Evolutionary conservation across 768 basidiomycete species (phyloP).

Genomic region (Leccinum truebloodii): DNA sequence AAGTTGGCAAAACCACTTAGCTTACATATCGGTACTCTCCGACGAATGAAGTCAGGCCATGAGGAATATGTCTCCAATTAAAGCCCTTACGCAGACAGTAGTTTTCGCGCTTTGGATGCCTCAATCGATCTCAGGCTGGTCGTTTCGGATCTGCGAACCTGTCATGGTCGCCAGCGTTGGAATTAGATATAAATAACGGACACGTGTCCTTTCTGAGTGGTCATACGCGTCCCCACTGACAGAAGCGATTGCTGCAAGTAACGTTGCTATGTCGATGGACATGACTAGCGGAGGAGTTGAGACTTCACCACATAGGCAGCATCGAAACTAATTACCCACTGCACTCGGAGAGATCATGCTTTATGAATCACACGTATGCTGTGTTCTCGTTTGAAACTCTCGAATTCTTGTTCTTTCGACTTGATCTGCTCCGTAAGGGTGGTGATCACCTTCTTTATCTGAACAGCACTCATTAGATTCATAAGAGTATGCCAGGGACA

Average conservation of each 20-base stretch:
- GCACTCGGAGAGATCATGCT: conserved; percentile 19
- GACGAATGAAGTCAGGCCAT: background rate
- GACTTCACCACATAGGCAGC: conserved; percentile 3
- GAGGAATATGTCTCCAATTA: background rate
- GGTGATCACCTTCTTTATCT: conserved; percentile 84
- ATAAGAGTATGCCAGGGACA: background rate
- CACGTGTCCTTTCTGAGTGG: background rate
- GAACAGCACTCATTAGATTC: conserved; percentile 16
- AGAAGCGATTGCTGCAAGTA: background rate
- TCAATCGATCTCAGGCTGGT: background rate
- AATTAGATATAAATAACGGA: background rate
- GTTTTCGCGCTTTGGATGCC: background rate
- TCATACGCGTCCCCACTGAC: background rate
- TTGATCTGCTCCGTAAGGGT: conserved; percentile 87
- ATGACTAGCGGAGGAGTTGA: background rate
- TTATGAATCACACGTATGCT: conserved; percentile 62
- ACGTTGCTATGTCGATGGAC: background rate
- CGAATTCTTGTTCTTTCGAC: conserved; percentile 81
- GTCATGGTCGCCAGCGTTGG: background rate
- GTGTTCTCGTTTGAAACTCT: conserved; percentile 75
- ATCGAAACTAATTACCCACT: conserved; percentile 2
- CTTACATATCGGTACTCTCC: background rate
- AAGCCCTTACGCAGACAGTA: background rate
- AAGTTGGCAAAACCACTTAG: background rate
- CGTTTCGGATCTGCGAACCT: background rate